Conservation (phyloP, 768 basidiomycete genomes). For the Hydnomerulius pinastri region DNA sequence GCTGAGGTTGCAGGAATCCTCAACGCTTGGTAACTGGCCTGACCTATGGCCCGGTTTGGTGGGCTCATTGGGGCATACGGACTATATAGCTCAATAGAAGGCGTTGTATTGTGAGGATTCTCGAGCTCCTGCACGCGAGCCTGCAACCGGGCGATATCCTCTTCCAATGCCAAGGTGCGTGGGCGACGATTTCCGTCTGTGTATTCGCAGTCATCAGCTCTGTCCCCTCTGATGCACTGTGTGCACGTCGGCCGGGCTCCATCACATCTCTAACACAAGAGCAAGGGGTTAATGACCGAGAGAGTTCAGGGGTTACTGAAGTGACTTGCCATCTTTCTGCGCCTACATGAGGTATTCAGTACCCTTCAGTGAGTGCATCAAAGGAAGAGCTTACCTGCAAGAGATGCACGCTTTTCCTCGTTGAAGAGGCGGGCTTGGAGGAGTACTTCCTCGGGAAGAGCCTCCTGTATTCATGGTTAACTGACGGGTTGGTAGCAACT, state of each 20-base stretch:
- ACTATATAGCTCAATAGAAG: slow-evolving; percentile 51
- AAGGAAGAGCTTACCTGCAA: slow-evolving; percentile 44
- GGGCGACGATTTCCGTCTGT: slow-evolving; percentile 63
- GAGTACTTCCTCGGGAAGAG: slow-evolving; percentile 3
- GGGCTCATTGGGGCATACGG: slow-evolving; percentile 40
- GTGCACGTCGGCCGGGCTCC: slow-evolving; percentile 64
- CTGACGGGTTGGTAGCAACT: background rate
- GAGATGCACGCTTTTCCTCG: slow-evolving; percentile 53
- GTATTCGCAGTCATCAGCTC: slow-evolving; percentile 72
- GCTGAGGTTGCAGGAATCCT: background rate
- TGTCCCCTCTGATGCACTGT: slow-evolving; percentile 59
- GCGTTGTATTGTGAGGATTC: slow-evolving; percentile 47
- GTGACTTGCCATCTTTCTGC: slow-evolving; percentile 48
- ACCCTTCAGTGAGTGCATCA: background rate
- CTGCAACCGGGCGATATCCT: slow-evolving; percentile 55
- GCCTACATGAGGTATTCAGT: slow-evolving; percentile 28
- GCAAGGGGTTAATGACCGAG: background rate
- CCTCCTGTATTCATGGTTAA: background rate
- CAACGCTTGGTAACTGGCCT: background rate
- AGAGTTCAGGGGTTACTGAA: no score
- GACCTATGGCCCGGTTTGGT: background rate
- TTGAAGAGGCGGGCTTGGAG: slow-evolving; percentile 32
- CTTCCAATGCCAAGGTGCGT: slow-evolving; percentile 59
- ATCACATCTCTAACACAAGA: slow-evolving; percentile 60
- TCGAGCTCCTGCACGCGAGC: slow-evolving; percentile 60